Base-by-base conservation (phyloP, 2,329 filamentous ascomycete species). In the Epichloe gansuensis region DNA sequence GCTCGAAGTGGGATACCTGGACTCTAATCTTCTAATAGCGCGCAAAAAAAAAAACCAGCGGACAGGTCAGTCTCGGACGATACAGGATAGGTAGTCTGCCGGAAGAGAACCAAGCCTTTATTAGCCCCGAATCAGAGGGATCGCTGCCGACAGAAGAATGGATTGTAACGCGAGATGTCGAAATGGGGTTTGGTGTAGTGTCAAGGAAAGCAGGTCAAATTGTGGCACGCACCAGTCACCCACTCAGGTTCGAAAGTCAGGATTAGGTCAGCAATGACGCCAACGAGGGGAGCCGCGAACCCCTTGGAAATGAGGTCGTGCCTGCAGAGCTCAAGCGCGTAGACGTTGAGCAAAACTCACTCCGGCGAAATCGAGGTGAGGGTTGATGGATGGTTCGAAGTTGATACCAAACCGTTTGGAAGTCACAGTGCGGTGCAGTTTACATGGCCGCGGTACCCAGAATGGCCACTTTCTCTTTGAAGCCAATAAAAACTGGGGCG, bases 231-330 rank as follows among this genome's bases (percentile, higher is more conserved):
- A 62, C 59, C 58, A 59, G 59, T 58, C 58, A 63, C 51, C 50
- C 49, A 53, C 50, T 55, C 52, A 47, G 47, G 42, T 35, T 50
- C 58, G 43, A 53, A 21, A 47, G 52, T 62, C 59, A 64, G 63
- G 64, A 63, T 66, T 67, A 67, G 64, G 66, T 67, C 66, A 68
- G 65, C 63, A 61, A 66, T 67, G 63, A 67, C 65, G 65, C 59
- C 64, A 63, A 63, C 61, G 61, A 61, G 36, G 35, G 15, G 15
- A 49, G 35, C 52, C 15, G 45, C 49, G 45, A 48, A 34, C 21
- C 17, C 21, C 15, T 50, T 38, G 35, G 39, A 8, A 39, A 39
- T 40, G 36, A 41, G 36, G 3, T 41, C 17, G 47, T 41, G 36
- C 25, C 39, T 23, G 47, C 6, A 25, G 27, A 21, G 7, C 27